Conservation (phyloP, 2,329 filamentous ascomycete genomes). For the Plenodomus biglobosus region DNA sequence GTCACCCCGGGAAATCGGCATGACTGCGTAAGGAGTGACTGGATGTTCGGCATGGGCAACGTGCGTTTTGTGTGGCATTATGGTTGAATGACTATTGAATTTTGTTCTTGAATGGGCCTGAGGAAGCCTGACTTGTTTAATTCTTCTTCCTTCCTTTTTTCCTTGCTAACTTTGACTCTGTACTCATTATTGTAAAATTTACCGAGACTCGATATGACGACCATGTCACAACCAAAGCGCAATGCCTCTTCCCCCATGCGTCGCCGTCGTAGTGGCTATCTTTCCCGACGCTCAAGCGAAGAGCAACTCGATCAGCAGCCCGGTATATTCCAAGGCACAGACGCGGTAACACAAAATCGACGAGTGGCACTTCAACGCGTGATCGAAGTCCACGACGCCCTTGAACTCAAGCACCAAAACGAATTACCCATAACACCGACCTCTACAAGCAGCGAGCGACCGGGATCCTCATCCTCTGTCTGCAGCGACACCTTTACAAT, state of each 20-base stretch:
- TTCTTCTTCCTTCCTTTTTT: background rate
- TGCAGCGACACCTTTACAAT: conserved; percentile 17
- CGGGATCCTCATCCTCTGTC: conserved; percentile 4
- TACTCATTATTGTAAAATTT: background rate
- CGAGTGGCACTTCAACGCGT: conserved; percentile 17
- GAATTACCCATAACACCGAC: conserved; percentile 6
- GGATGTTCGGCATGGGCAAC: background rate
- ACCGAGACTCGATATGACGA: conserved; percentile 5
- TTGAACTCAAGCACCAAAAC: conserved; percentile 10
- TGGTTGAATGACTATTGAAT: background rate
- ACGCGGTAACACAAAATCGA: conserved; percentile 17
- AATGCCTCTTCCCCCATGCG: conserved; percentile 8
- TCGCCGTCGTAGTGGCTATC: conserved; percentile 10
- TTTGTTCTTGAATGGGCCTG: background rate
- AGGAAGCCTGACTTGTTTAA: background rate
- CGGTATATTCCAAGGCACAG: conserved; percentile 19
- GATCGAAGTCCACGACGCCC: conserved; percentile 19
- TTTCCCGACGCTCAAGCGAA: conserved; percentile 1
- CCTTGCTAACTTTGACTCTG: background rate
- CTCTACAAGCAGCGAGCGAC: conserved; percentile 5
- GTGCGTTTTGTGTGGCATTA: background rate
- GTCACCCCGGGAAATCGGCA: background rate
- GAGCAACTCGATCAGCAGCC: background rate
- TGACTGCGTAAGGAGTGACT: background rate
- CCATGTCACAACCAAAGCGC: conserved; percentile 8